Conservation (phyloP, 768 basidiomycete genomes). For the Termitomyces sp. region DNA sequence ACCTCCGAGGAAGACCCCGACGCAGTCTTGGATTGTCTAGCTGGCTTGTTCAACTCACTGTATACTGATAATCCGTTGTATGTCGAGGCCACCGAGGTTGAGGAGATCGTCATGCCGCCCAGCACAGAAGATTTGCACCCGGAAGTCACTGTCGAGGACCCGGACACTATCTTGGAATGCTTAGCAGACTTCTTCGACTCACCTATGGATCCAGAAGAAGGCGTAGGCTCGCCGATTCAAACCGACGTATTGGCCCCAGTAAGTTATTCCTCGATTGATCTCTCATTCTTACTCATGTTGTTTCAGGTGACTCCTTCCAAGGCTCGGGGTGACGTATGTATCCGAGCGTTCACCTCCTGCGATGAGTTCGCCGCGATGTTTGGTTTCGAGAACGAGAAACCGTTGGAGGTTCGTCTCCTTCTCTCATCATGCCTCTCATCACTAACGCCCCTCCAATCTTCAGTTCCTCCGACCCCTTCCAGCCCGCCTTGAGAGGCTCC, state of each 20-base stretch:
- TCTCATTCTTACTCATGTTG: not conserved
- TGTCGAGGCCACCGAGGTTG: not conserved
- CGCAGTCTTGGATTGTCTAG: not conserved
- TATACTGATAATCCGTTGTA: not conserved
- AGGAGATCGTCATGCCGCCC: not conserved
- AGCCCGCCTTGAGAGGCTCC: not conserved
- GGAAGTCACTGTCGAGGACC: too few species aligned
- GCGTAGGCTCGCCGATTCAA: not conserved
- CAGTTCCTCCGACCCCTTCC: not conserved
- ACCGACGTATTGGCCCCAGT: not conserved
- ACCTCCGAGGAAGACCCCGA: not conserved
- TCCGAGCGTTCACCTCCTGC: constrained; percentile 2
- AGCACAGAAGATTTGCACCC: not conserved
- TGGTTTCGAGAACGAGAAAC: not conserved
- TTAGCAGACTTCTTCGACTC: not conserved
- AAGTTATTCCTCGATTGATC: not conserved
- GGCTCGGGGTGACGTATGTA: not conserved
- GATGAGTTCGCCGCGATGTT: not conserved
- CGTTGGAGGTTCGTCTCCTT: not conserved
- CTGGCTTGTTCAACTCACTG: not conserved
- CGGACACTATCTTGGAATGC: not conserved
- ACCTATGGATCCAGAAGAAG: not conserved
- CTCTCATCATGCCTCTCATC: not conserved
- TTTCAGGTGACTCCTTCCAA: not conserved
- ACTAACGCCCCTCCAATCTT: not conserved